These are phyloP conservation scores for Tulasnella sp. DNA, from an alignment of 768 basidiomycete species.

Conservation along the genomic window DNA sequence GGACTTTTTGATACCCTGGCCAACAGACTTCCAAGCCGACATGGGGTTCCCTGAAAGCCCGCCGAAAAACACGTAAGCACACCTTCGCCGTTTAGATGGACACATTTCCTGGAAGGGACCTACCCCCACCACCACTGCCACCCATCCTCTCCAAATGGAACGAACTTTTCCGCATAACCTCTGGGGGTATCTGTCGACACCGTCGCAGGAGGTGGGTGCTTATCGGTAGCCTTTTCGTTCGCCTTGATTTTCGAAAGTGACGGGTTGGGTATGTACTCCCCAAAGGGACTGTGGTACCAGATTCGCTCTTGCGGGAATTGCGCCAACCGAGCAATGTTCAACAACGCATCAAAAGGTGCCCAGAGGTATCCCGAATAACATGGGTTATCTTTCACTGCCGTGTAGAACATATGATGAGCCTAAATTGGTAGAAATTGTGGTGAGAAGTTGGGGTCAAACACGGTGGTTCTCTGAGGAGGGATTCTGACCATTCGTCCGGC, in stretches of 20 bases:
- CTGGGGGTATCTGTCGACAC: conserved; percentile 6
- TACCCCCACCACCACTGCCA: conserved; percentile 20
- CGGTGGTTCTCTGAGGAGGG: conserved; percentile 30
- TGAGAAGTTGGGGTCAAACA: neutral
- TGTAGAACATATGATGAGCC: conserved; percentile 55
- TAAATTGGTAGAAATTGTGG: conserved; percentile 33
- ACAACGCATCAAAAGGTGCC: conserved; percentile 50
- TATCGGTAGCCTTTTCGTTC: neutral
- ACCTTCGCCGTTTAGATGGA: neutral
- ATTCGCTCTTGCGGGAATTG: conserved; percentile 45
- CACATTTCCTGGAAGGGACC: neutral
- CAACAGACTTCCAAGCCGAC: conserved; percentile 43
- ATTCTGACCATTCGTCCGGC: conserved; percentile 45
- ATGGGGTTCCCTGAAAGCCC: conserved; percentile 8
- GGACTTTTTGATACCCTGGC: conserved; percentile 41
- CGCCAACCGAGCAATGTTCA: conserved; percentile 49
- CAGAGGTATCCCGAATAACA: conserved; percentile 53
- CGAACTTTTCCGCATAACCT: conserved; percentile 6
- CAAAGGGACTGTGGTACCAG: conserved; percentile 50
- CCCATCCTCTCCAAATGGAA: neutral
- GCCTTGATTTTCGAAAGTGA: neutral
- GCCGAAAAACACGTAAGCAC: neutral
- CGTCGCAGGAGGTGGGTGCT: conserved; percentile 22
- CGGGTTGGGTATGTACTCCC: conserved; percentile 11
- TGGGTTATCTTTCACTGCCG: conserved; percentile 41